Evolutionary conservation across 208 protist species (phyloP), one percentile per base, ranked within the genome.

Genomic region (Wallacemonas sp.): DNA sequence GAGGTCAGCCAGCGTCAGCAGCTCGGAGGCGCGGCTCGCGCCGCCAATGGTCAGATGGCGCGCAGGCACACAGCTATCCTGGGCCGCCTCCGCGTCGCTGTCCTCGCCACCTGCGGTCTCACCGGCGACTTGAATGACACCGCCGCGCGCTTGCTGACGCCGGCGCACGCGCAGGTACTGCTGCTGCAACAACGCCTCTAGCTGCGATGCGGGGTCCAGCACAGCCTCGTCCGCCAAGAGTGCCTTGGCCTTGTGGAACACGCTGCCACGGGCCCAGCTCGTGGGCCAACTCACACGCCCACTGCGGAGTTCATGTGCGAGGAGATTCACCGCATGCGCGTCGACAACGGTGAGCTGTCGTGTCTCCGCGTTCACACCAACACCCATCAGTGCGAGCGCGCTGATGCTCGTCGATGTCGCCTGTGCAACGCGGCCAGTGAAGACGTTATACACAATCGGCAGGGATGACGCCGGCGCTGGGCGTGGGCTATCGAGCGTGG

Each of bases 371-470:
- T 80, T 46, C 2, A 91, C 73, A n/a, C 58, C 71, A 64, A 95
- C 81, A 21, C 90, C 90, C 15, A 93, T 22, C 17, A 89, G 41
- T 0, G 70, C 54, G 13, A 95, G 81, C 12, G 66, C 8, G 19
- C 68, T 76, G 3, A 95, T 64, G 33, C 63, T 74, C 4, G 76
- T 29, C 5, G 87, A 78, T 37, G 69, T 74, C 1, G 68, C 55
- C 66, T 79, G 76, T 10, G 74, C 76, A 13, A 95, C 77, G 44
- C 90, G 86, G 2, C 84, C 78, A 13, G 86, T 95, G 73, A 95
- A 95, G 24, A 91, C 65, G 66, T 95, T 95, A 63, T 83, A 92
- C 4, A 95, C 76, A 27, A 92, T 32, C 19, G 22, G 5, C n/a
- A 33, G 24, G 10, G 38, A 39, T 26, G 57, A 34, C 24, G 57